Evolutionary conservation across 1,139 yeast genomes (phyloP), one percentile per base, ranked within the genome.

Genomic region (Suhomyces coccinellae): DNA sequence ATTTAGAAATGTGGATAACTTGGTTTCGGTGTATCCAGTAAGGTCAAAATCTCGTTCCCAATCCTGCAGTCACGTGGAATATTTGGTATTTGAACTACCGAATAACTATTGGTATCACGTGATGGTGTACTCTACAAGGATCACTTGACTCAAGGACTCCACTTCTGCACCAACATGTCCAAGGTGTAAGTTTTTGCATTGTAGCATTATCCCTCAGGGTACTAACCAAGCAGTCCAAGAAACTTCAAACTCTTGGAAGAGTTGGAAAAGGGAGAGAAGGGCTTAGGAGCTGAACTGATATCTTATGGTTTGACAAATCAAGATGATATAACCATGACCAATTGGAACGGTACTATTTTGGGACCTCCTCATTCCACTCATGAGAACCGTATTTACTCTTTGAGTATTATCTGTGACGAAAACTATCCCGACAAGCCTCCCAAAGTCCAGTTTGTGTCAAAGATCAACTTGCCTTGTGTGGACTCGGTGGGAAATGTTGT

Each of bases 301-400:
- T 91, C 98, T 16, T 89, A 91, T 58, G 98, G 98, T 0, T 75
- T 91, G 43, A 82, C 89, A 33, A 91, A 87, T 59, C 84, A 87
- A 54, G 96, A 87, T 57, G 98, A 91, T 63, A 87, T 89, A 54
- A 76, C 91, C 51, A 87, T 91, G 95, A 86, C 96, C 7, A 71
- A 83, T 57, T 91, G 98, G 98, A 91, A 90, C 63, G 98, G 97
- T 3, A 91, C 98, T 27, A 90, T 91, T 41, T 74, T 93, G 53
- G 99, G 99, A 0, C 99, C 99, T 4, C 99, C 99, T 30, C 97
- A 91, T 58, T 85, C 95, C 40, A 79, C 81, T 26, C 97, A 91
- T 62, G 98, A 93, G 65, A 95, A 93, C 66, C 79, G 99, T 58
- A 95, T 93, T 52, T 93, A 93, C 66, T 85, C 90, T 26, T 73